A percentile compares a stretch with the other conserved stretches of the same genome.
Evolutionary conservation across 345 rosid species (phyloP).

Genomic region (Gossypium turneri): DNA sequence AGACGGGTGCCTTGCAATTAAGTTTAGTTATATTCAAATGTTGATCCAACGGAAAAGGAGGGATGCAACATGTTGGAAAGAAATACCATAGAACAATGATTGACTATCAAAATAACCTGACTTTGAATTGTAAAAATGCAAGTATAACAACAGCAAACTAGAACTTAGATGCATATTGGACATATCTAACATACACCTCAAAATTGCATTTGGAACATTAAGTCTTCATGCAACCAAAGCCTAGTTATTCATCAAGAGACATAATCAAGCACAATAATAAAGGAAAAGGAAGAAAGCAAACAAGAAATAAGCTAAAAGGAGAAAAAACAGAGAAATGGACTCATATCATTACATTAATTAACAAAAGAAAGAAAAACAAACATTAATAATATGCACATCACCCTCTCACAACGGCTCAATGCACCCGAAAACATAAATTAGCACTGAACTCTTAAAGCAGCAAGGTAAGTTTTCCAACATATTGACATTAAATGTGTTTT

Average conservation of each 20-base stretch:
- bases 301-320: not conserved
- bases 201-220: not conserved
- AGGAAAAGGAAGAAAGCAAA: not conserved
- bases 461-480: not conserved
- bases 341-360: not conserved
- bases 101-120: not conserved
- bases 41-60: not conserved
- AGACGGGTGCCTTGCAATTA: not conserved
- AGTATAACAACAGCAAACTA: constrained; percentile 3
- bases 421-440: not conserved
- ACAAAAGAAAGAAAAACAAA: not conserved
- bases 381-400: not conserved
- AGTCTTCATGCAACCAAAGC: not conserved
- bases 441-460: not conserved
- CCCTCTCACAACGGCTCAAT: not conserved
- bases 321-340: not conserved
- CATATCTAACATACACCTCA: not conserved
- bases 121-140: not conserved
- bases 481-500: not conserved
- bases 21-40: not conserved
- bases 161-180: not conserved
- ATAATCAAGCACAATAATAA: not conserved
- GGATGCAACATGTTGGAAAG: not conserved
- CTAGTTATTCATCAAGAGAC: not conserved
- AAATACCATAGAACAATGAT: not conserved